phyloP scores from a whole-genome alignment of 1,284 basidiomycete genomes.

The Trametes sp. region DNA sequence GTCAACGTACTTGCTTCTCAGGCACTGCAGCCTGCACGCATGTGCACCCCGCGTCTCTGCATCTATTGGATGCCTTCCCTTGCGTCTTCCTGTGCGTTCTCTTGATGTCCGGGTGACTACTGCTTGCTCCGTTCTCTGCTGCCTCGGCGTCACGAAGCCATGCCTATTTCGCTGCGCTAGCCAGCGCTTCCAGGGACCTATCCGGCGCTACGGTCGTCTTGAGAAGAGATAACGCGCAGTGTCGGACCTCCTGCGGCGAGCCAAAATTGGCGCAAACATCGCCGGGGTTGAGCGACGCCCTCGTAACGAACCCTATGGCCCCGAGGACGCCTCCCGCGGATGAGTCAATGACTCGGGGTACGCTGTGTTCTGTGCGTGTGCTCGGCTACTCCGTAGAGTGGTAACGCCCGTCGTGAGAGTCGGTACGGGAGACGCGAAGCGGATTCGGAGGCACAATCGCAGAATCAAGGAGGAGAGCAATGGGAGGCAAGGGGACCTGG shows the following conservation, averaged over 20 bases:
- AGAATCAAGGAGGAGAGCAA: slow-evolving; percentile 41
- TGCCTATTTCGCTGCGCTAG: slow-evolving; percentile 55
- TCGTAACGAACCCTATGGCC: slow-evolving; percentile 24
- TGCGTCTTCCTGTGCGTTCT: slow-evolving; percentile 37
- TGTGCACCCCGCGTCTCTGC: slow-evolving; percentile 27
- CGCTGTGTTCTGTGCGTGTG: slow-evolving; percentile 45
- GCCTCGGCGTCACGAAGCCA: slow-evolving; percentile 49
- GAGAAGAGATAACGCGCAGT: slow-evolving; percentile 37
- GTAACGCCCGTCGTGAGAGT: slow-evolving; percentile 21
- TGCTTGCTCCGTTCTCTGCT: slow-evolving; percentile 20
- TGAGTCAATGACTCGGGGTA: slow-evolving; percentile 49
- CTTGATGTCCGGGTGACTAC: slow-evolving; percentile 26
- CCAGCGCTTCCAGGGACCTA: slow-evolving; percentile 54
- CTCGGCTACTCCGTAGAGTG: slow-evolving; percentile 38
- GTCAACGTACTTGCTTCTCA: slow-evolving; percentile 15
- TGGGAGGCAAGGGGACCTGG: slow-evolving; percentile 42
- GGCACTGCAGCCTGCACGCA: slow-evolving; percentile 27
- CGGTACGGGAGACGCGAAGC: neutral
- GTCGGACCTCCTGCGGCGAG: slow-evolving; percentile 53
- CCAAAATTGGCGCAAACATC: slow-evolving; percentile 52
- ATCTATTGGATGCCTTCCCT: slow-evolving; percentile 1
- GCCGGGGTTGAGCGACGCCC: slow-evolving; percentile 50
- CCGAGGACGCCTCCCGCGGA: slow-evolving; percentile 37
- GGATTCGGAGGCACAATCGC: slow-evolving; percentile 15
- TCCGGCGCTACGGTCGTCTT: slow-evolving; percentile 37